Conservation (phyloP, 73 alveolate genomes). For the Symbiodinium pilosum region DNA sequence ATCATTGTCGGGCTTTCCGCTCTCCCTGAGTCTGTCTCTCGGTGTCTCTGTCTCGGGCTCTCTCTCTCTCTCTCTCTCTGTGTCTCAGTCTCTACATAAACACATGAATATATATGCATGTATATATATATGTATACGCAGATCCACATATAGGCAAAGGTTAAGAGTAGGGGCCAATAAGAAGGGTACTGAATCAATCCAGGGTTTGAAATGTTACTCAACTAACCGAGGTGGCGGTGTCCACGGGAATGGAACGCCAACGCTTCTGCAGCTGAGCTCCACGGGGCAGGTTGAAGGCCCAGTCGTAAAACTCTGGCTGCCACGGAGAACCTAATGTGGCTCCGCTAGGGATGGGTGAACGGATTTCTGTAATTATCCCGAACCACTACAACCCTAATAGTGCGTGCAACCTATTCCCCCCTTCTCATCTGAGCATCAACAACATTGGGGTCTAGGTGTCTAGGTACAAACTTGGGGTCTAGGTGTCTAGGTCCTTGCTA, state of each 20-base stretch:
- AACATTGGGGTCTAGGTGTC: not conserved
- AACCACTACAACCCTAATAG: not conserved
- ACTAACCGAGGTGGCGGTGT: not conserved
- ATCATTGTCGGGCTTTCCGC: too few relatives aligned
- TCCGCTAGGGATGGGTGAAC: not conserved
- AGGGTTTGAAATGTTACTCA: too few relatives aligned
- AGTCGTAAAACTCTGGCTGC: conserved; percentile 76
- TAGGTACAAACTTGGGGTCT: not conserved
- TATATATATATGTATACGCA: too few relatives aligned
- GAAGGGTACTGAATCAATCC: not conserved
- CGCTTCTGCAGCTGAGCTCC: not conserved
- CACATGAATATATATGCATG: too few relatives aligned
- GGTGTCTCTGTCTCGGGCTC: too few relatives aligned
- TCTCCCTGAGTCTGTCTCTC: too few relatives aligned
- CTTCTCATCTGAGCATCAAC: too few relatives aligned
- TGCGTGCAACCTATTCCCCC: not conserved
- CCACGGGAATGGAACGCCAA: conserved; percentile 32
- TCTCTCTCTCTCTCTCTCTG: too few relatives aligned
- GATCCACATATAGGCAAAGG: too few relatives aligned
- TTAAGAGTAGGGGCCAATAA: not conserved
- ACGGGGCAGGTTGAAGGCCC: conserved; percentile 84
- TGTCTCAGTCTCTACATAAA: too few relatives aligned
- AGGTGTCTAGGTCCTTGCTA: not conserved
- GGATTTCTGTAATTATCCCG: not conserved
- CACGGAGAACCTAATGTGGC: conserved; percentile 72